A percentile compares a stretch with the other conserved stretches of the same genome.
Conservation (phyloP, 208 protist genomes). For the Acanthamoeba castellanii region DNA sequence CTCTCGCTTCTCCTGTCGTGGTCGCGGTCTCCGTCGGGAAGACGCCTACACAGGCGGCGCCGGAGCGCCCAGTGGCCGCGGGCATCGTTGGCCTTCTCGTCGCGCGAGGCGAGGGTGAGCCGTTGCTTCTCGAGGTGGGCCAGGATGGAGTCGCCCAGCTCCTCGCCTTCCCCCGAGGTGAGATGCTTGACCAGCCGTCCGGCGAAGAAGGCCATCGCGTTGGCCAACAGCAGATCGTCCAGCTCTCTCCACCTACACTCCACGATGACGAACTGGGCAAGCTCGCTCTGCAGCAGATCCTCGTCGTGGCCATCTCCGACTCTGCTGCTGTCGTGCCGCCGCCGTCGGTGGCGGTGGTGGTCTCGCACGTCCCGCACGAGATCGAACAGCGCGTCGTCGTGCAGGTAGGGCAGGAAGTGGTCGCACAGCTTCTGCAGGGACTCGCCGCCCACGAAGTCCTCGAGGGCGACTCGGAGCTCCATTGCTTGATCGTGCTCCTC, state of each 20-base stretch:
- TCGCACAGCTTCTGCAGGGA: slow-evolving; percentile 9
- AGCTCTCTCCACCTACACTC: background rate
- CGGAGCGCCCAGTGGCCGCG: background rate
- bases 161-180: background rate
- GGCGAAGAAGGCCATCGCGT: background rate
- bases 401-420: slow-evolving; percentile 15
- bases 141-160: background rate
- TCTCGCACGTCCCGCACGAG: background rate
- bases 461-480: background rate
- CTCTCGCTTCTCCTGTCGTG: no score
- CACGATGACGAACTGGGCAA: background rate
- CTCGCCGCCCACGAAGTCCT: background rate
- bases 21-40: background rate
- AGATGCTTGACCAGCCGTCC: background rate
- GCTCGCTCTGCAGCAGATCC: background rate
- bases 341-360: background rate
- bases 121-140: background rate
- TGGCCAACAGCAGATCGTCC: background rate
- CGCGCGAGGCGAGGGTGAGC: background rate
- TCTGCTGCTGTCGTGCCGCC: background rate
- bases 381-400: slow-evolving; percentile 15
- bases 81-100: background rate
- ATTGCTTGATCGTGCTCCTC: background rate
- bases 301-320: background rate
- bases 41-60: background rate